Base-by-base conservation (phyloP, 495 filamentous ascomycete genomes). In the Hyaloscypha hepaticicola region DNA sequence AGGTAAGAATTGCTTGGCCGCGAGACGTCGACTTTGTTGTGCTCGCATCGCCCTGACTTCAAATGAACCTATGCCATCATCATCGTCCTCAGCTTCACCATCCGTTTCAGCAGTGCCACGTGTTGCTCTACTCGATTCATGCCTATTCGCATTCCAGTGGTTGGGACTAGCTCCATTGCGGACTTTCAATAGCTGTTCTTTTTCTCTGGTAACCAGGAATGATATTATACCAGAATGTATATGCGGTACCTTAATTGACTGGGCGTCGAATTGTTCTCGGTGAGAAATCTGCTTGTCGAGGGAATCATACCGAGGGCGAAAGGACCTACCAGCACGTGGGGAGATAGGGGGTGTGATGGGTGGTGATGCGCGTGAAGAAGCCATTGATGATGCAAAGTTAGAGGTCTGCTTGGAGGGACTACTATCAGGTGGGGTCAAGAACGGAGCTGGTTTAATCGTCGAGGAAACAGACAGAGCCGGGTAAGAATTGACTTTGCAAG, bases 1-100 rank as follows among this genome's bases (percentile, higher is more conserved):
- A 73, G 1, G 84, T 89, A 64, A 75, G 77, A 11, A 21, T 5
- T 25, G n/a, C 25, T 24, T 27, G 24, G 8, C 19, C 50, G 24
- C 7, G 19, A 53, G 50, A 27, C 50, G 50, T 53, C n/a, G 50
- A 9, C 6, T 24, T 53, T 53, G 50, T 53, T 26, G 50, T 25
- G 7, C 25, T 24, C 50, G 21, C 50, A 25, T 53, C 19, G 21
- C 50, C 25, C 7, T 9, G 24, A 53, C 25, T 21, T 53, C 50
- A 12, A 16, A 9, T 8, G 50, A 53, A 19, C 5, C 25, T 19
- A 53, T 53, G 50, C 50, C 25, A 27, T 25, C 50, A 26, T 26
- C 50, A 4, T 16, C 38, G 38, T 9, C 19, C 9, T 45, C 38
- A 16, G 14, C 11, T 45, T 16, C 19, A 19, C 19, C 19, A 4